phyloP scores from a whole-genome alignment of 805 yeast genomes.

The Saturnispora serradocipensis region DNA sequence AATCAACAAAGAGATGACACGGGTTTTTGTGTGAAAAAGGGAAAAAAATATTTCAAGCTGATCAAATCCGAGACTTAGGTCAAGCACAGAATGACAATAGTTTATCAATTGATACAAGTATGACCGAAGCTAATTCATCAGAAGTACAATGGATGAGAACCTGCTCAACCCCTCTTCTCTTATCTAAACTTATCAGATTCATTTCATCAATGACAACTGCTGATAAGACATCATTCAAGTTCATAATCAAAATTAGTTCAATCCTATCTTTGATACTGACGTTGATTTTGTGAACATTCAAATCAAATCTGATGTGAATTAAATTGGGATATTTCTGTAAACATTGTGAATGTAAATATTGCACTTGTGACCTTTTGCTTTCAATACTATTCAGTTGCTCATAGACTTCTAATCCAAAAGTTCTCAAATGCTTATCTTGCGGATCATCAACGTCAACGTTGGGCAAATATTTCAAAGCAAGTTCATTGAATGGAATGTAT shows the following conservation, averaged over 20 bases:
- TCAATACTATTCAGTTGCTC: conserved; percentile 20
- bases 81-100: not conserved
- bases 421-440: conserved; percentile 12
- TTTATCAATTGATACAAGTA: not conserved
- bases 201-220: conserved; percentile 2
- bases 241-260: conserved; percentile 19
- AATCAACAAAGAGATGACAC: not conserved
- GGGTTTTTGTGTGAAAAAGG: not conserved
- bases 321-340: conserved; percentile 6
- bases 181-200: not conserved
- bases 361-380: conserved; percentile 14
- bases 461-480: conserved; percentile 22
- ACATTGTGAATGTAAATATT: conserved; percentile 11
- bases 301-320: conserved; percentile 18
- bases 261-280: conserved; percentile 13
- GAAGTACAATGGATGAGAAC: not conserved
- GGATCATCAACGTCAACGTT: not conserved
- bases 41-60: not conserved
- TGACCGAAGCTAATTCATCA: not conserved
- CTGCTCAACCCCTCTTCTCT: conserved; percentile 2
- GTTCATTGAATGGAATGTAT: conserved; percentile 21
- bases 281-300: conserved; percentile 22
- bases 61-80: not conserved
- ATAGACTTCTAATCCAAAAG: conserved; percentile 22
- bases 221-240: conserved; percentile 11